Conservation (phyloP, 257 asterid genomes). For the Solanum tarijense region DNA sequence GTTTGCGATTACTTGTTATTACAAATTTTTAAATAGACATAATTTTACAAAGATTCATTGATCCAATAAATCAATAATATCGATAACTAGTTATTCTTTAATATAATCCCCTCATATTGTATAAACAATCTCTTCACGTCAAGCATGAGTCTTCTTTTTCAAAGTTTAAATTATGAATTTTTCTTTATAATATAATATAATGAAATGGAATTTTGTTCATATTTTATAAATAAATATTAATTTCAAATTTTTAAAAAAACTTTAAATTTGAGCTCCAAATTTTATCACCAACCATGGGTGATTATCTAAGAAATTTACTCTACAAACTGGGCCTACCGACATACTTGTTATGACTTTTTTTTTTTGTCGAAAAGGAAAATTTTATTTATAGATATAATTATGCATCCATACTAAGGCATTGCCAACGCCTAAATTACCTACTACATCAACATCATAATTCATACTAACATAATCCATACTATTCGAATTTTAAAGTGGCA, state of each 20-base stretch:
- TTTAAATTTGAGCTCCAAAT: not conserved
- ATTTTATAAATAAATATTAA: not conserved
- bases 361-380: too few relatives aligned
- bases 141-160: rapidly evolving
- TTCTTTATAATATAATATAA: not conserved
- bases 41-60: not conserved
- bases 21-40: not conserved
- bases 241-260: too few relatives aligned
- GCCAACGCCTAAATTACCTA: too few relatives aligned
- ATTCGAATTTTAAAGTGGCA: too few relatives aligned
- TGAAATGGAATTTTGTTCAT: not conserved
- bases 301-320: too few relatives aligned
- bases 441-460: too few relatives aligned
- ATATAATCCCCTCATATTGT: not conserved
- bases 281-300: too few relatives aligned
- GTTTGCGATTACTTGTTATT: not conserved
- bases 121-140: not conserved
- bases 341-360: too few relatives aligned
- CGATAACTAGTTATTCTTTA: not conserved
- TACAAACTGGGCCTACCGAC: too few relatives aligned
- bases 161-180: not conserved
- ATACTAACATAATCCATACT: too few relatives aligned
- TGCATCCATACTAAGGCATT: too few relatives aligned
- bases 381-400: too few relatives aligned
- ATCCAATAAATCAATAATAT: not conserved